Conservation (phyloP, 192 early-diverging fungal species). For the Coemansia sp. region DNA sequence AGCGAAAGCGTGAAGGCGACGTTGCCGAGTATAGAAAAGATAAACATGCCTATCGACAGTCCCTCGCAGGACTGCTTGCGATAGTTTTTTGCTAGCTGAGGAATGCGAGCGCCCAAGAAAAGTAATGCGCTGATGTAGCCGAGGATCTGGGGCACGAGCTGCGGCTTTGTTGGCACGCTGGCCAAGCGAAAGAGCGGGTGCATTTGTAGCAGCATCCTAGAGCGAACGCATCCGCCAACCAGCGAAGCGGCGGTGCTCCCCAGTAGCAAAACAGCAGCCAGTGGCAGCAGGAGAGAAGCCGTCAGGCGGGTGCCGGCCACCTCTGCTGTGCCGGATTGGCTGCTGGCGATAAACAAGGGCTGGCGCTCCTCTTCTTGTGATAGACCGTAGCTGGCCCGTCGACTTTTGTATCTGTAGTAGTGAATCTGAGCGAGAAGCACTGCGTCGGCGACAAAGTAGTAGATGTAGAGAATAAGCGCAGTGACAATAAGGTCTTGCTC, state of each 20-base stretch:
- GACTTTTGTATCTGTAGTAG: slow-evolving; percentile 49
- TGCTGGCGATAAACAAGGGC: background rate
- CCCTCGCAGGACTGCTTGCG: slow-evolving; percentile 65
- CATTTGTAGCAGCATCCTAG: slow-evolving; percentile 2
- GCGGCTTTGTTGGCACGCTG: slow-evolving; percentile 5
- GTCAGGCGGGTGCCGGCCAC: background rate
- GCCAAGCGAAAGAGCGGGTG: background rate
- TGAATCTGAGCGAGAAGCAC: slow-evolving; percentile 58
- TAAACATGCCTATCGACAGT: slow-evolving; percentile 69
- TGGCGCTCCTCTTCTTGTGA: background rate
- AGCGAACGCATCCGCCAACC: background rate
- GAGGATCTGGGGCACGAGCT: slow-evolving; percentile 55
- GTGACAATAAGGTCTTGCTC: slow-evolving; percentile 63
- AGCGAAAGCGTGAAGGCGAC: slow-evolving; percentile 57
- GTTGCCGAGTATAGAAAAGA: slow-evolving; percentile 71
- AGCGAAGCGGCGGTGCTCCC: background rate
- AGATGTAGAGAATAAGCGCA: slow-evolving; percentile 62
- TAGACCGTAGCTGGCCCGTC: background rate
- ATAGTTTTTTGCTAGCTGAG: slow-evolving; percentile 74
- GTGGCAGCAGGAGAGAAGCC: background rate
- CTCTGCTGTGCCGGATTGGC: background rate
- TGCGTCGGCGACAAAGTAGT: slow-evolving; percentile 66
- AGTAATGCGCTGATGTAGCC: slow-evolving; percentile 66
- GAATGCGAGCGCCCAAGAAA: slow-evolving; percentile 67
- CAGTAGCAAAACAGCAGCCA: background rate